phyloP scores from a whole-genome alignment of 2,329 filamentous ascomycete genomes.

The Macrophomina tecta region DNA sequence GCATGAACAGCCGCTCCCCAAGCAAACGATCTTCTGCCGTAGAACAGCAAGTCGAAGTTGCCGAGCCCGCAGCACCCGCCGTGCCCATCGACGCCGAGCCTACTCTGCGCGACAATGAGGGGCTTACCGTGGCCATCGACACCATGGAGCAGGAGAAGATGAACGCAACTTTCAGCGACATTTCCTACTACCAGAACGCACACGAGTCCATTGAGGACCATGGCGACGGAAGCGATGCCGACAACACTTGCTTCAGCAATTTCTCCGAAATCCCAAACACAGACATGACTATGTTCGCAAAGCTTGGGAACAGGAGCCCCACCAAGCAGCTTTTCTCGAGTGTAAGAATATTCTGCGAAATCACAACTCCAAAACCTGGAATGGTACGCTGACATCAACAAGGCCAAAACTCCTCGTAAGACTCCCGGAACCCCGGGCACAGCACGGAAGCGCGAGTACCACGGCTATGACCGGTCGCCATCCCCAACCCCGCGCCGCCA shows the following conservation, averaged over 20 bases:
- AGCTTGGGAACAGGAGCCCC: slow-evolving; percentile 64
- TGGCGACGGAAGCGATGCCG: slow-evolving; percentile 45
- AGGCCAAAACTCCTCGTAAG: slow-evolving; percentile 29
- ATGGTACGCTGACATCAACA: slow-evolving; percentile 18
- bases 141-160: slow-evolving; percentile 39
- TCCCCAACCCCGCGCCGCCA: slow-evolving; percentile 61
- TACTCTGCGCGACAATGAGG: slow-evolving; percentile 46
- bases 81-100: slow-evolving; percentile 26
- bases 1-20: slow-evolving; percentile 32
- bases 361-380: too few species aligned
- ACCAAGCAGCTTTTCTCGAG: slow-evolving; percentile 42
- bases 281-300: slow-evolving; percentile 83
- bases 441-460: slow-evolving; percentile 50
- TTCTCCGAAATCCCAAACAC: slow-evolving; percentile 82
- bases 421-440: slow-evolving; percentile 55
- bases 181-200: slow-evolving; percentile 32
- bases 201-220: slow-evolving; percentile 34
- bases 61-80: slow-evolving; percentile 29
- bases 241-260: slow-evolving; percentile 80
- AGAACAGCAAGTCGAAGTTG: slow-evolving; percentile 32
- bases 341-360: not conserved
- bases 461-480: slow-evolving; percentile 47
- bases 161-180: slow-evolving; percentile 33
- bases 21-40: slow-evolving; percentile 30
- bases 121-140: slow-evolving; percentile 45